These are phyloP conservation scores for Cardamine occulta DNA, from an alignment of 345 rosid genomes.

Conservation along the genomic window DNA sequence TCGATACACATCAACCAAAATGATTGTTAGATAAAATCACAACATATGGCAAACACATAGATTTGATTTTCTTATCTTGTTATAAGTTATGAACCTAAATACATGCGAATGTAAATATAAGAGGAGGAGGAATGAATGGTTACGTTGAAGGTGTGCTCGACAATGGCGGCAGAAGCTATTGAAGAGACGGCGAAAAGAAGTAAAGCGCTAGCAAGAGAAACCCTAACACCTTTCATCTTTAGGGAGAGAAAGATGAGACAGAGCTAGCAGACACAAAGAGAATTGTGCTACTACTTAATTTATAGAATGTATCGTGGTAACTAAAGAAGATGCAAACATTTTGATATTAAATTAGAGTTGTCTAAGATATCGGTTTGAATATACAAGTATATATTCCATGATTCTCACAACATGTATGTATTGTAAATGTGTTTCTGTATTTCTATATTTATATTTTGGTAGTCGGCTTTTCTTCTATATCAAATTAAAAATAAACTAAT, in stretches of 20 bases:
- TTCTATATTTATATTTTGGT: not conserved
- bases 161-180: constrained; percentile 63
- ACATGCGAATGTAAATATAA: not conserved
- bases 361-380: constrained; percentile 7
- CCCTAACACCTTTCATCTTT: constrained; percentile 46
- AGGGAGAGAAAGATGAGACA: not conserved
- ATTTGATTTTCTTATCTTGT: not conserved
- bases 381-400: not conserved
- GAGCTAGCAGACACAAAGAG: not conserved
- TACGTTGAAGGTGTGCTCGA: constrained; percentile 81
- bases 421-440: not conserved
- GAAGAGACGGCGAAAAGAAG: constrained; percentile 50
- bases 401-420: not conserved
- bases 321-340: not conserved
- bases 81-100: not conserved
- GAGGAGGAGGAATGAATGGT: constrained; percentile 8
- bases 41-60: not conserved
- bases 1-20: not conserved
- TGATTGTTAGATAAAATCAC: not conserved
- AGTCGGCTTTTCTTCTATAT: not conserved
- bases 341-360: not conserved
- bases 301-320: constrained; percentile 26
- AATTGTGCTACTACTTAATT: not conserved
- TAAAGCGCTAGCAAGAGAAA: constrained; percentile 46
- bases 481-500: not conserved